Evolutionary conservation across 345 rosid species (phyloP).

Genomic region (Populus ilicifolia): DNA sequence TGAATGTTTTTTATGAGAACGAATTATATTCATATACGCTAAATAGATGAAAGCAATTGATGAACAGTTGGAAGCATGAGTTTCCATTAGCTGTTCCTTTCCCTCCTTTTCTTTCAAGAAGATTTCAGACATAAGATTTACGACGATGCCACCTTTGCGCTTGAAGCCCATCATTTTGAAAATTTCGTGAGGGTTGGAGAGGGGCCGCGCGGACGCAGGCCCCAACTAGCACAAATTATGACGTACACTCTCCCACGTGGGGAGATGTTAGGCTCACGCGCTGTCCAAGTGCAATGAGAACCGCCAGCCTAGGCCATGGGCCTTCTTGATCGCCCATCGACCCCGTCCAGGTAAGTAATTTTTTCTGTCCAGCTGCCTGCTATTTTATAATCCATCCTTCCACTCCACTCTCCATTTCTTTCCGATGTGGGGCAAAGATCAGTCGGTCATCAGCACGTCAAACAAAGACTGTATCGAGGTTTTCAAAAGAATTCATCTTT

Average conservation of each 20-base stretch:
- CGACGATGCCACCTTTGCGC: too few relatives aligned
- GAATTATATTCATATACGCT: too few relatives aligned
- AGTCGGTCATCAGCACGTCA: neutral
- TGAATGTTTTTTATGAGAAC: too few relatives aligned
- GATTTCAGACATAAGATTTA: too few relatives aligned
- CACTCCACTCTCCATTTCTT: neutral
- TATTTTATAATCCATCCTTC: neutral
- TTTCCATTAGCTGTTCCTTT: too few relatives aligned
- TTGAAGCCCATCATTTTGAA: neutral
- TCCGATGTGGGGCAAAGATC: neutral
- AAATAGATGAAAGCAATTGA: too few relatives aligned
- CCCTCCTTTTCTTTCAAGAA: too few relatives aligned
- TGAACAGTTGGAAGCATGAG: too few relatives aligned
- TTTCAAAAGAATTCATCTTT: neutral
- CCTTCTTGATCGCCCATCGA: neutral
- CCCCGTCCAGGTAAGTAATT: constrained; percentile 7
- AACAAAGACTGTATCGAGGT: neutral
- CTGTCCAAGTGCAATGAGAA: neutral
- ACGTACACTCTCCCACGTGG: constrained; percentile 27
- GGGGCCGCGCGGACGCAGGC: constrained; percentile 11
- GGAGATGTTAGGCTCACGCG: constrained; percentile 15
- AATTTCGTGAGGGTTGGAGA: neutral
- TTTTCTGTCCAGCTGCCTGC: neutral
- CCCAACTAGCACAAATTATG: constrained; percentile 29
- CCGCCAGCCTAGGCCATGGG: constrained; percentile 11